phyloP scores from a whole-genome alignment of 2,329 filamentous ascomycete species.

The Clonostachys chloroleuca region DNA sequence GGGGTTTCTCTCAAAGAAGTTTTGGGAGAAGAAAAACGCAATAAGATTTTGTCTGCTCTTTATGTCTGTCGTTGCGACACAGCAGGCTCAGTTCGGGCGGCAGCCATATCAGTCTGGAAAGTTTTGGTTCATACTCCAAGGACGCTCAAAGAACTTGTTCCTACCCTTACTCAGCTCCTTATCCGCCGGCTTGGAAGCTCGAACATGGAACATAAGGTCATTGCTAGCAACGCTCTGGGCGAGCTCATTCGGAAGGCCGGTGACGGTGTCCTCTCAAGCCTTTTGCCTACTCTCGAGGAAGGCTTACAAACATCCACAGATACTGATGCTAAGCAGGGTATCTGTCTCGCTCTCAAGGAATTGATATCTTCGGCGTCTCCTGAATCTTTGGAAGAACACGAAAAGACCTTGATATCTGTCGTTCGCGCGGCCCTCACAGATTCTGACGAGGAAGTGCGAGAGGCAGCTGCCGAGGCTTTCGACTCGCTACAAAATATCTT shows the following conservation, averaged over 20 bases:
- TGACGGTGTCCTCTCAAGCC: conserved; percentile 81
- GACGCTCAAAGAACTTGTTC: conserved; percentile 91
- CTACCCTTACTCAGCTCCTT: conserved; percentile 89
- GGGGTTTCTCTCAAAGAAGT: conserved; percentile 90
- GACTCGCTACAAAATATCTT: conserved; percentile 90
- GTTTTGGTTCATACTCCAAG: conserved; percentile 87
- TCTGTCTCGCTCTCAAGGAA: conserved; percentile 92
- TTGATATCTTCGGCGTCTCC: conserved; percentile 84
- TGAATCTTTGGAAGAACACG: conserved; percentile 88
- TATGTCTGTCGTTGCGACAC: conserved; percentile 99
- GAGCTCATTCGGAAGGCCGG: conserved; percentile 97
- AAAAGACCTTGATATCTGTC: conserved; percentile 91
- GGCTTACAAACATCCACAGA: conserved; percentile 85
- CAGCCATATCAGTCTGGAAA: conserved; percentile 94
- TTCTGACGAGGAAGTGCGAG: conserved; percentile 81
- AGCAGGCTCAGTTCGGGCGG: conserved; percentile 81
- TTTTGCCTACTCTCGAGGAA: conserved; percentile 89
- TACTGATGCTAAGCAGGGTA: conserved; percentile 91
- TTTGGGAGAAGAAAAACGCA: conserved; percentile 91
- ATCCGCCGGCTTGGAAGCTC: conserved; percentile 91
- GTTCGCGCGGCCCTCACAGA: conserved; percentile 91
- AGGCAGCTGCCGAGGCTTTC: conserved; percentile 95
- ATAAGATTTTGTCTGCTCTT: conserved; percentile 94
- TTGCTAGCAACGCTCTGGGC: conserved; percentile 93
- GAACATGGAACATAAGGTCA: conserved; percentile 98